Evolutionary conservation across 2,329 filamentous ascomycete genomes (phyloP).

Genomic region (Colletotrichum limetticola): DNA sequence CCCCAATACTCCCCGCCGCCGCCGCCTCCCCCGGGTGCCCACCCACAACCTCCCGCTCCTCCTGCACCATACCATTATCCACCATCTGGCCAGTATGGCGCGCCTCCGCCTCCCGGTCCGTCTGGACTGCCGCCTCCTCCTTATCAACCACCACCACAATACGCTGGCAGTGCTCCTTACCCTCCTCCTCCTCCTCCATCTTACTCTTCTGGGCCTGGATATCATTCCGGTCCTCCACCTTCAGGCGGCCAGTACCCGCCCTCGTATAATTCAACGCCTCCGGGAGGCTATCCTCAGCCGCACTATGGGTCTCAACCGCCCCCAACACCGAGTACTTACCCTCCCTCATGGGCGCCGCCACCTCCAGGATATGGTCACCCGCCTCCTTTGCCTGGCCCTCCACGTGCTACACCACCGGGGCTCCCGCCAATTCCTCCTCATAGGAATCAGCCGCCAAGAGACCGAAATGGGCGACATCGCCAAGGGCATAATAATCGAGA

Average conservation of each 20-base stretch:
- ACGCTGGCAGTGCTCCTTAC: constrained; percentile 10
- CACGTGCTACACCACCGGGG: neutral
- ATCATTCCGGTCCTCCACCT: constrained; percentile 12
- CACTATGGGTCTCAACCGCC: constrained; percentile 2
- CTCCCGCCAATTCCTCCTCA: constrained; percentile 21
- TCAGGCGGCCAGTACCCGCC: constrained; percentile 10
- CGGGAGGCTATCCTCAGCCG: constrained; percentile 15
- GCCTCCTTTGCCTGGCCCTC: constrained; percentile 7
- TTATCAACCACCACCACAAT: constrained; percentile 28
- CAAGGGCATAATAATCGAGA: constrained; percentile 43
- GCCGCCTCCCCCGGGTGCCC: constrained; percentile 20
- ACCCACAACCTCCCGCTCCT: constrained; percentile 19
- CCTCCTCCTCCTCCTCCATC: constrained; percentile 15
- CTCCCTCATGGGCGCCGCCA: constrained; percentile 6
- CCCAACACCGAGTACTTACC: constrained; percentile 3
- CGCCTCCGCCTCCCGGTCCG: constrained; percentile 39
- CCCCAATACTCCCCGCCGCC: constrained; percentile 17
- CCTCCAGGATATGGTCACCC: constrained; percentile 15
- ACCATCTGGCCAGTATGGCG: constrained; percentile 42
- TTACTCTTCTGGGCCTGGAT: constrained; percentile 15
- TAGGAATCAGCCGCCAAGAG: constrained; percentile 44
- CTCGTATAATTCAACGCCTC: neutral
- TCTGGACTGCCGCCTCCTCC: constrained; percentile 34
- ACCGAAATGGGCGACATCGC: constrained; percentile 45
- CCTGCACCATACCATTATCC: constrained; percentile 34